These are phyloP conservation scores for Fennellomyces sp. DNA, from an alignment of 371 early-diverging fungal species.

Conservation along the genomic window DNA sequence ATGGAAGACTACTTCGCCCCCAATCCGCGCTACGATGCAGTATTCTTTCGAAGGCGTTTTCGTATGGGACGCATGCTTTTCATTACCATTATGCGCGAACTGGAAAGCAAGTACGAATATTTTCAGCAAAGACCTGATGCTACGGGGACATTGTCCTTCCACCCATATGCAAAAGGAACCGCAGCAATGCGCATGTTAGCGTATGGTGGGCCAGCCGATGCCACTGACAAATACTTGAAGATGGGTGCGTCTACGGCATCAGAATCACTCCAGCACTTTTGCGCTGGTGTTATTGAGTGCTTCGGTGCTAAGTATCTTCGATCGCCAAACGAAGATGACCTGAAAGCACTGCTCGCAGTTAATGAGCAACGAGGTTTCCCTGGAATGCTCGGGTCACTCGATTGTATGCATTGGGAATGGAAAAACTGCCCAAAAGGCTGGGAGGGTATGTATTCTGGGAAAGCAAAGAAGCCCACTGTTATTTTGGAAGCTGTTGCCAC, in stretches of 20 bases:
- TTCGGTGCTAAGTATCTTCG: background rate
- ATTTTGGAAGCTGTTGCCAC: background rate
- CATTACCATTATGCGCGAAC: background rate
- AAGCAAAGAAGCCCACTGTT: background rate
- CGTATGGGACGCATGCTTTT: background rate
- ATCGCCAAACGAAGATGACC: background rate
- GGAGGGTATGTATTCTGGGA: background rate
- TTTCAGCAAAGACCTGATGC: background rate
- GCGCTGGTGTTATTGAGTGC: background rate
- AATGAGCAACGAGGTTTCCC: background rate
- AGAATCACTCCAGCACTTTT: background rate
- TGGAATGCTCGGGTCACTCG: background rate
- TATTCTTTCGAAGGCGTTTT: background rate
- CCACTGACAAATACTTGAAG: background rate
- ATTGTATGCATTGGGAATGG: conserved; percentile 7
- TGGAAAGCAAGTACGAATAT: background rate
- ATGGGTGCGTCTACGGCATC: background rate
- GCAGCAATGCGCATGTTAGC: background rate
- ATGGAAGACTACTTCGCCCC: background rate
- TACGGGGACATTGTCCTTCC: background rate
- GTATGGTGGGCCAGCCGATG: background rate
- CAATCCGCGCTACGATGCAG: background rate
- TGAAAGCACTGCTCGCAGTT: background rate
- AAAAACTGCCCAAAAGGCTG: background rate
- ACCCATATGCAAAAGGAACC: background rate